phyloP scores from a whole-genome alignment of 257 asterid genomes.

The Capsicum baccatum region DNA sequence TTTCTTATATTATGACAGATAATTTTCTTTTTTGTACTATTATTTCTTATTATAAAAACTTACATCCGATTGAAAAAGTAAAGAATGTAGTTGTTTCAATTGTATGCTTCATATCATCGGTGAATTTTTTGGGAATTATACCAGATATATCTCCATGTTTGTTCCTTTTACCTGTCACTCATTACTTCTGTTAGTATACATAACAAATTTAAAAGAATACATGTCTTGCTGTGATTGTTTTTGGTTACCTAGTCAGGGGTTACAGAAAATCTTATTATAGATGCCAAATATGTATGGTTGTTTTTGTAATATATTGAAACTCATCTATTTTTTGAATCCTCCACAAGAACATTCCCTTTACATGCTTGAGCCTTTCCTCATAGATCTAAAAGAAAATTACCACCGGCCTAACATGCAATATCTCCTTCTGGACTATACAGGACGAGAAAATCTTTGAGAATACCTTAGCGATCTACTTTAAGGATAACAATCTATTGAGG shows the following conservation, averaged over 20 bases:
- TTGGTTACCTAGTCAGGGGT: not conserved
- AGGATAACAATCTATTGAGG: slow-evolving; percentile 38
- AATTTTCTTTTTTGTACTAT: slow-evolving; percentile 11
- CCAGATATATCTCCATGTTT: not conserved
- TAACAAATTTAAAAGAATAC: too few species aligned
- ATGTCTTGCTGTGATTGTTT: too few species aligned
- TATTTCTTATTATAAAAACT: slow-evolving; percentile 5
- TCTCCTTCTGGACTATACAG: slow-evolving; percentile 49
- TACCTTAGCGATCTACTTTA: slow-evolving; percentile 40
- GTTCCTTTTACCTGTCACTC: not conserved
- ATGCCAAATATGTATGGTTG: slow-evolving; percentile 16
- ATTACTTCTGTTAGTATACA: slow-evolving; percentile 11
- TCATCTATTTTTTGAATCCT: slow-evolving; percentile 29
- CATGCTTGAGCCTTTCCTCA: slow-evolving; percentile 29
- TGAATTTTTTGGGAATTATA: not conserved
- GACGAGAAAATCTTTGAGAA: slow-evolving; percentile 57
- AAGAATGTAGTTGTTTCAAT: not conserved
- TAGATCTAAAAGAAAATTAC: slow-evolving; percentile 38
- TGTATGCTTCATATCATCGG: not conserved
- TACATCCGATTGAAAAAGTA: not conserved
- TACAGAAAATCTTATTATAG: slow-evolving; percentile 21
- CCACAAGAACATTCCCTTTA: slow-evolving; percentile 33
- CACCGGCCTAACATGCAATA: slow-evolving; percentile 34
- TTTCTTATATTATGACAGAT: not conserved
- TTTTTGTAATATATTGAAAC: slow-evolving; percentile 10